A percentile compares a stretch with the other conserved stretches of the same genome.
These are phyloP conservation scores for Umbelopsis ramanniana DNA, from an alignment of 192 early-diverging fungal genomes.

Conservation along the genomic window DNA sequence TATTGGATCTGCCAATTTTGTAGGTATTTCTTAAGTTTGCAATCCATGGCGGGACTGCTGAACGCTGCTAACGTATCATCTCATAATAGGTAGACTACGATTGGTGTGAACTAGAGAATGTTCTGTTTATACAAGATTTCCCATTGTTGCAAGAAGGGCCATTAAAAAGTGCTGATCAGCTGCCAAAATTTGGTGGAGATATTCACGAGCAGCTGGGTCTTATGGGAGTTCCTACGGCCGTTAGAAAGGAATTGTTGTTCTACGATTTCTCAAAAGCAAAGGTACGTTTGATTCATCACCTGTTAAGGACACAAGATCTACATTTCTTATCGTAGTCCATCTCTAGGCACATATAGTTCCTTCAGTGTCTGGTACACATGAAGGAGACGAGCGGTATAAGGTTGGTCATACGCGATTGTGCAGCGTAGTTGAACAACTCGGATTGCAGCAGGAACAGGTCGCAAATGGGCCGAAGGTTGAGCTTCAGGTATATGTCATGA, in stretches of 20 bases:
- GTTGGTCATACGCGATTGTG: constrained; percentile 57
- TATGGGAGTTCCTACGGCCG: constrained; percentile 54
- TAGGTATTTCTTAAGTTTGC: constrained; percentile 24
- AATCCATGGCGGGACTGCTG: no score
- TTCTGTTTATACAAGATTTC: constrained; percentile 71
- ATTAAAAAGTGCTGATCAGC: not conserved
- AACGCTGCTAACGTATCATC: not conserved
- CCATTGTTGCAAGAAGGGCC: constrained; percentile 26
- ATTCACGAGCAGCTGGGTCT: constrained; percentile 49
- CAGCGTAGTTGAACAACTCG: constrained; percentile 38
- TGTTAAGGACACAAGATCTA: not conserved
- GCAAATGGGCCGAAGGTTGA: constrained; percentile 36
- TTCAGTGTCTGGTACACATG: constrained; percentile 50
- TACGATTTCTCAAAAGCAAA: constrained; percentile 58
- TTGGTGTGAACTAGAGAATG: constrained; percentile 64
- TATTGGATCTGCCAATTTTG: constrained; percentile 63
- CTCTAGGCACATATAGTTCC: constrained; percentile 54
- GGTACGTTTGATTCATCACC: constrained; percentile 18
- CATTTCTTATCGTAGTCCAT: not conserved
- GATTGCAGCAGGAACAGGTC: not conserved
- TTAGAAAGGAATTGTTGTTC: constrained; percentile 41
- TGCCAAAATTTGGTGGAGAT: constrained; percentile 50
- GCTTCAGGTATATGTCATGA: constrained; percentile 42
- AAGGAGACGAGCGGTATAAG: constrained; percentile 36
- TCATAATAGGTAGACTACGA: constrained; percentile 46